Conservation (phyloP, 306 rosid genomes). For the Amphicarpaea edgeworthii region DNA sequence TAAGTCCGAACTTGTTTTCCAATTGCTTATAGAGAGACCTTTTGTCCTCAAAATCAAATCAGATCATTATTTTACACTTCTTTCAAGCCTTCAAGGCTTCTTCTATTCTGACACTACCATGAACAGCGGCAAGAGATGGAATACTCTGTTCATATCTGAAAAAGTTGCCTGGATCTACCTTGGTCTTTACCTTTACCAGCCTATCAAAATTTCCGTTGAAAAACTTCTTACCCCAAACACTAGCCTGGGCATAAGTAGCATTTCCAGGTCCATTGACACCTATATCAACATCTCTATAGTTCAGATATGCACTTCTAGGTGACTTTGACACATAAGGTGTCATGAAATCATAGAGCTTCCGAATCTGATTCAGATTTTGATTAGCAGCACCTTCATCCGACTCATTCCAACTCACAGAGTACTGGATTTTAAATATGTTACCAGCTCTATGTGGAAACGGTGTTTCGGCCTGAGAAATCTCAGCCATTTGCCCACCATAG, state of each 20-base stretch:
- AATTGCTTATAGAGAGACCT: constrained; percentile 16
- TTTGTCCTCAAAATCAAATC: constrained; percentile 5
- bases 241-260: constrained; percentile 59
- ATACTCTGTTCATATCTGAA: constrained; percentile 78
- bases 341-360: constrained; percentile 67
- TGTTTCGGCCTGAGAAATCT: constrained; percentile 64
- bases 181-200: constrained; percentile 64
- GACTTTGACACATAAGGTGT: constrained; percentile 68
- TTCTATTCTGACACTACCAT: constrained; percentile 45
- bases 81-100: constrained; percentile 18
- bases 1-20: constrained; percentile 8
- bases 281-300: constrained; percentile 77
- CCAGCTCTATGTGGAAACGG: constrained; percentile 84
- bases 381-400: constrained; percentile 51
- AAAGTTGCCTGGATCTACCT: constrained; percentile 70
- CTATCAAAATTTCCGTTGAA: constrained; percentile 72
- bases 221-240: constrained; percentile 73
- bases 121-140: constrained; percentile 55
- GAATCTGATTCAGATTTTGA: constrained; percentile 49
- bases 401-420: constrained; percentile 72
- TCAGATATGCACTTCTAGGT: constrained; percentile 75
- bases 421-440: constrained; percentile 70
- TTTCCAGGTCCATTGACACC: constrained; percentile 65
- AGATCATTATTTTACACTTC: constrained; percentile 11
- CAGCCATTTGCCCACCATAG: constrained; percentile 76